These are phyloP conservation scores for Myxozyma nipponensis DNA, from an alignment of 805 yeast species.

Conservation along the genomic window DNA sequence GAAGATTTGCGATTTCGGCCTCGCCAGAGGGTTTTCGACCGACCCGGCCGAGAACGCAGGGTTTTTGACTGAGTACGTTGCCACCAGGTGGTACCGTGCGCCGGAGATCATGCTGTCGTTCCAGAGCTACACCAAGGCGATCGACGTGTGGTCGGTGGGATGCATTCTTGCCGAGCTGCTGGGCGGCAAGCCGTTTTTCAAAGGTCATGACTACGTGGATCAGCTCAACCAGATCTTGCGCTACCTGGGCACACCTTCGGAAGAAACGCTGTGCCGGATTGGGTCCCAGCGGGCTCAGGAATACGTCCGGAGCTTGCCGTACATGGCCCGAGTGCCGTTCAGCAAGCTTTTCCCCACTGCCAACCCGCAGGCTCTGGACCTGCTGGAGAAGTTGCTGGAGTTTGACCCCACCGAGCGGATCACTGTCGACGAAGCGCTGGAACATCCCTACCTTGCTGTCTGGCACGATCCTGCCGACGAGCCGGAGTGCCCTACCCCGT, in stretches of 20 bases:
- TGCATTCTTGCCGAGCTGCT: slow-evolving; percentile 92
- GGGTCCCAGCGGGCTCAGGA: slow-evolving; percentile 84
- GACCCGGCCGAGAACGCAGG: slow-evolving; percentile 84
- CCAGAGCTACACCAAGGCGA: slow-evolving; percentile 93
- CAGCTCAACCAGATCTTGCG: slow-evolving; percentile 84
- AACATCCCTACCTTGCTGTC: slow-evolving; percentile 79
- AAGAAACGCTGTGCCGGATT: slow-evolving; percentile 60
- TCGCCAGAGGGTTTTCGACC: slow-evolving; percentile 85
- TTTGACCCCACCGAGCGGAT: slow-evolving; percentile 82
- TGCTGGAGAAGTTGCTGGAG: slow-evolving; percentile 73
- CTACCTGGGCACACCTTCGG: slow-evolving; percentile 88
- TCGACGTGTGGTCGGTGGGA: slow-evolving; percentile 97
- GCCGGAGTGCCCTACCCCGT: slow-evolving; percentile 66
- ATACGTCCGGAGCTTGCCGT: slow-evolving; percentile 82
- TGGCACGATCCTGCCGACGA: slow-evolving; percentile 96
- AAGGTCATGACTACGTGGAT: slow-evolving; percentile 94
- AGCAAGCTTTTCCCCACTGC: slow-evolving; percentile 72
- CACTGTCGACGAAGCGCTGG: slow-evolving; percentile 81
- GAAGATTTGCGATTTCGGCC: slow-evolving; percentile 93
- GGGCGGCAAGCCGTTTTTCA: slow-evolving; percentile 86
- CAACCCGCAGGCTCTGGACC: slow-evolving; percentile 75
- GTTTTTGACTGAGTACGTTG: slow-evolving; percentile 95
- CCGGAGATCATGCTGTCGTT: slow-evolving; percentile 95
- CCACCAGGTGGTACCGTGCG: slow-evolving; percentile 98
- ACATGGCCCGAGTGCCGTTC: slow-evolving; percentile 75